Percentiles rank a stretch among this genome's conserved stretches.
phyloP scores from a whole-genome alignment of 345 rosid species.

The Eucalyptus polyanthemos region DNA sequence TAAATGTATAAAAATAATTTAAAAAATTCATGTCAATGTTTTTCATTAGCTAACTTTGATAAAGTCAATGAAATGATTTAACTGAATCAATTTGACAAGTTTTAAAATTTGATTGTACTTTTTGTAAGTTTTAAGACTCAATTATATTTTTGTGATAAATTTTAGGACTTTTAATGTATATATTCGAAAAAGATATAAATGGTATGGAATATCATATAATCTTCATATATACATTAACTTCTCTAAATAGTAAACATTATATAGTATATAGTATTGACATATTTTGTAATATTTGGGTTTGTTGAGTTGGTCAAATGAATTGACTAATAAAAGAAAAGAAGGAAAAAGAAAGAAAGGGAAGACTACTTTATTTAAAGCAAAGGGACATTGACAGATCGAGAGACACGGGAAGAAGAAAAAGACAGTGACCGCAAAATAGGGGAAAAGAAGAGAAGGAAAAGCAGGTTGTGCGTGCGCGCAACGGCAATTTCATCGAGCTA shows the following conservation, averaged over 20 bases:
- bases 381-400: not conserved
- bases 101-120: rapidly evolving
- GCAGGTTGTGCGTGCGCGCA: not conserved
- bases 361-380: too few relatives aligned
- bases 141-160: too few relatives aligned
- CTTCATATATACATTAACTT: not conserved
- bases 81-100: too few relatives aligned
- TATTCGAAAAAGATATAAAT: too few relatives aligned
- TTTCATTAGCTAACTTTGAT: rapidly evolving
- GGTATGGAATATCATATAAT: not conserved
- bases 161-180: too few relatives aligned
- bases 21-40: too few relatives aligned
- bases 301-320: not conserved
- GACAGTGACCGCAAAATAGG: not conserved
- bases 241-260: not conserved
- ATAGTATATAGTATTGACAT: not conserved
- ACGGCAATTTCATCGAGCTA: too few relatives aligned
- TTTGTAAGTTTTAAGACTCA: rapidly evolving
- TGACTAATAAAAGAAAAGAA: not conserved
- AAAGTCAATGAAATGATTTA: rapidly evolving
- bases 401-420: not conserved
- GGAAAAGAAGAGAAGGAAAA: not conserved
- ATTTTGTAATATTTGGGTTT: not conserved
- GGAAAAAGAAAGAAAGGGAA: too few relatives aligned
- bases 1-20: too few relatives aligned